Conservation (phyloP, 345 rosid species). For the Psidium friedrichsthalianum region DNA sequence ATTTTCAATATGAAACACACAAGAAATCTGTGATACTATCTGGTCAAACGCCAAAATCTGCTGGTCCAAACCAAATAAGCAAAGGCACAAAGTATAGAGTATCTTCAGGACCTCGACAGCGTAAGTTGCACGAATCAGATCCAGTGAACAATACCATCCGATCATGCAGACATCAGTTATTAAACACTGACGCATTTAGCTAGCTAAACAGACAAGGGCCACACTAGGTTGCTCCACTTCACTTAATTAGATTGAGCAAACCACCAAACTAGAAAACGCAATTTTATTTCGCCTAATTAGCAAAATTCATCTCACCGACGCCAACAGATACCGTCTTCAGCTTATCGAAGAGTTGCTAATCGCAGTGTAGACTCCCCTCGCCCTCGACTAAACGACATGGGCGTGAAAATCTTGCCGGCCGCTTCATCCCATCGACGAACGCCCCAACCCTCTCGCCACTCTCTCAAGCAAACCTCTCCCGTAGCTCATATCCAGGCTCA, state of each 20-base stretch:
- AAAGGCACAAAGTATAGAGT: not conserved
- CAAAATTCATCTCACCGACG: slow-evolving; percentile 31
- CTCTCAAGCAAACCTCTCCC: slow-evolving; percentile 42
- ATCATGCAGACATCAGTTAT: not conserved
- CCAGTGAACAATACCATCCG: not conserved
- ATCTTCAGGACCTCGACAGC: not conserved
- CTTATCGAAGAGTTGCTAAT: slow-evolving; percentile 53
- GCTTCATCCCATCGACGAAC: slow-evolving; percentile 52
- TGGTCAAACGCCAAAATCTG: not conserved
- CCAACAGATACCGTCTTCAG: slow-evolving; percentile 68
- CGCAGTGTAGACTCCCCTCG: slow-evolving; percentile 12
- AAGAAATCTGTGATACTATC: not conserved
- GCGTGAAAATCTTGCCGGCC: slow-evolving; percentile 77
- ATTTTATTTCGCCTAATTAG: not conserved
- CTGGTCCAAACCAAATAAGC: not conserved
- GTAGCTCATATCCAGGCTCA: slow-evolving; percentile 55
- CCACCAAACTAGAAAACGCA: not conserved
- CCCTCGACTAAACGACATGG: slow-evolving; percentile 76
- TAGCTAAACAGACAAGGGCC: not conserved
- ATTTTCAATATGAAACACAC: not conserved
- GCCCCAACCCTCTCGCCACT: slow-evolving; percentile 14
- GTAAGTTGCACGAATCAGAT: not conserved
- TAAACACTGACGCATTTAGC: not conserved
- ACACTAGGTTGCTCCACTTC: not conserved
- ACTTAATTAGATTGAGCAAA: not conserved